Conservation (phyloP, 2,329 filamentous ascomycete genomes). For the Podosphaera aphanis region DNA sequence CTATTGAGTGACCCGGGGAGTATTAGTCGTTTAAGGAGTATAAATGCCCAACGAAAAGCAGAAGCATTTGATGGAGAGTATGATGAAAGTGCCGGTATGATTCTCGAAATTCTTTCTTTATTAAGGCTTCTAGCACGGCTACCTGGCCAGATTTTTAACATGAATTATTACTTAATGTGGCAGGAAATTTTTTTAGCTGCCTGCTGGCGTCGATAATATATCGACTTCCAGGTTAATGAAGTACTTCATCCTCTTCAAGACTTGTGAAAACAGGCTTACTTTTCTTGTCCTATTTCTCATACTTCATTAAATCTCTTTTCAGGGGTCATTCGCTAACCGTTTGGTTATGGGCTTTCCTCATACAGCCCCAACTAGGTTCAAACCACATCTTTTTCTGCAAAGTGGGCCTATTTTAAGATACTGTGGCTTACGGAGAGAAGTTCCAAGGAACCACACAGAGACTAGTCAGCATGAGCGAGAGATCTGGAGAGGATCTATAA, state of each 20-base stretch:
- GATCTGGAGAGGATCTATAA: constrained; percentile 77
- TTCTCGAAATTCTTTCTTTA: background rate
- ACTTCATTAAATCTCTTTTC: background rate
- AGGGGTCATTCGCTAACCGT: constrained; percentile 16
- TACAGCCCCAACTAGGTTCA: constrained; percentile 43
- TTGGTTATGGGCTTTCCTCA: constrained; percentile 16
- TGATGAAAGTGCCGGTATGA: constrained; percentile 34
- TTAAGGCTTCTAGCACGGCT: background rate
- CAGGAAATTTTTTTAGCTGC: background rate
- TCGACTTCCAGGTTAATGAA: too few relatives aligned
- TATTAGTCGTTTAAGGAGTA: constrained; percentile 19
- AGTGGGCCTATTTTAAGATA: constrained; percentile 82
- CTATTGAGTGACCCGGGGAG: constrained; percentile 56
- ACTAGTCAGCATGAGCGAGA: constrained; percentile 30
- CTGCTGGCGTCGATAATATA: too few relatives aligned
- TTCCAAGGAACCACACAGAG: constrained; percentile 17
- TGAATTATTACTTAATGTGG: background rate
- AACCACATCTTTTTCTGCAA: constrained; percentile 62
- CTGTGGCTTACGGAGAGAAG: constrained; percentile 53
- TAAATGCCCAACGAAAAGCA: constrained; percentile 22
- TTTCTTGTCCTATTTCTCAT: background rate
- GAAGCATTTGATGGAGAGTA: constrained; percentile 45
- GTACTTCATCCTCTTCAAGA: background rate
- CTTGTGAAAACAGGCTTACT: background rate
- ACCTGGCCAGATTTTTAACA: background rate